phyloP scores from a whole-genome alignment of 805 yeast genomes.

The Yamadazyma paraphyllophila region DNA sequence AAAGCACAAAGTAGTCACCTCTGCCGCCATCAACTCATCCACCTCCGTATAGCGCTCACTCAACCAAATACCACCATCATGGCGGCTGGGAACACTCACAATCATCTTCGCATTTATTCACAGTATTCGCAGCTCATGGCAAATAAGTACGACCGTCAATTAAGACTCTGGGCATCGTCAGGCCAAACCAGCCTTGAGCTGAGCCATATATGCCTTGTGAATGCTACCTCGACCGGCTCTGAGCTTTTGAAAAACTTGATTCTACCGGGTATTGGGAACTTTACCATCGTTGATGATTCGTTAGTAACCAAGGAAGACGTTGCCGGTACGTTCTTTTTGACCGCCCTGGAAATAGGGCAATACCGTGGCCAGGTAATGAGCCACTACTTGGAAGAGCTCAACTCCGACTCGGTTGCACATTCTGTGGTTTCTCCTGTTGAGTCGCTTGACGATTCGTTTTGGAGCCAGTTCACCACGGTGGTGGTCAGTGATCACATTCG shows the following conservation, averaged over 20 bases:
- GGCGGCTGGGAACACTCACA: no score
- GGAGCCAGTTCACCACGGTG: slow-evolving; percentile 54
- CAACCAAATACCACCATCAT: no score
- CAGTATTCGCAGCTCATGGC: slow-evolving; percentile 21
- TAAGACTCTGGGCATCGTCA: slow-evolving; percentile 77
- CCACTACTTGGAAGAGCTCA: slow-evolving; percentile 51
- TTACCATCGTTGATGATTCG: slow-evolving; percentile 51
- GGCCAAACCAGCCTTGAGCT: slow-evolving; percentile 67
- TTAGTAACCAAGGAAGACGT: slow-evolving; percentile 44
- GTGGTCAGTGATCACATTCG: slow-evolving; percentile 34
- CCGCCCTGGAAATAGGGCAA: slow-evolving; percentile 41
- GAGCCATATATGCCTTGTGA: slow-evolving; percentile 61
- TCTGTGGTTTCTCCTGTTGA: slow-evolving; percentile 15
- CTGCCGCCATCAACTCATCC: no score
- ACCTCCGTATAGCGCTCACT: no score
- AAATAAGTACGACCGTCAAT: slow-evolving; percentile 78
- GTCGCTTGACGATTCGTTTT: slow-evolving; percentile 21
- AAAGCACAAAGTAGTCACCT: no score
- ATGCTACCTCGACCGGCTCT: slow-evolving; percentile 54
- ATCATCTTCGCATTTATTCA: slow-evolving; percentile 14
- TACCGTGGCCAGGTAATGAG: slow-evolving; percentile 40
- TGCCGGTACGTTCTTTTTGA: slow-evolving; percentile 62
- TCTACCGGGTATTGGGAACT: slow-evolving; percentile 66
- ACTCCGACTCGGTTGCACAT: slow-evolving; percentile 52
- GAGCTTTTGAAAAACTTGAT: slow-evolving; percentile 78